Conservation (phyloP, 2,329 filamentous ascomycete species). For the Scedosporium apiospermum region DNA sequence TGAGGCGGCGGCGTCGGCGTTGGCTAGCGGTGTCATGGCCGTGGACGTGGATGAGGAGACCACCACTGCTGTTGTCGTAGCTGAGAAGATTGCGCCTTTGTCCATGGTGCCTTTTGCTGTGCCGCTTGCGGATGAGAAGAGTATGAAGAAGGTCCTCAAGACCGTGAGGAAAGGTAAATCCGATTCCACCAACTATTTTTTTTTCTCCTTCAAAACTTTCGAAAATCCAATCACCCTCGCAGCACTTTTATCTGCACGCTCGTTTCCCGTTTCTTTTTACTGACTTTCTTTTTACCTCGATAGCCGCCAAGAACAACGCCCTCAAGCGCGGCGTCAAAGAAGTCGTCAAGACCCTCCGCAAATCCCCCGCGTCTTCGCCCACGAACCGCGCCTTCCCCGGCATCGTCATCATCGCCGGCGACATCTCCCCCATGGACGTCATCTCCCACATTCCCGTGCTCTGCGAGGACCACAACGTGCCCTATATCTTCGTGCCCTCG, state of each 20-base stretch:
- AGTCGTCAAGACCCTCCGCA: conserved; percentile 95
- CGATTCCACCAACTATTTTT: neutral
- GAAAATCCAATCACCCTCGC: neutral
- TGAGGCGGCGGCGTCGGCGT: conserved; percentile 23
- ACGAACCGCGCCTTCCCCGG: conserved; percentile 55
- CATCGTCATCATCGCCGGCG: conserved; percentile 86
- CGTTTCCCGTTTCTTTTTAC: conserved; percentile 8
- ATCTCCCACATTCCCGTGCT: conserved; percentile 96
- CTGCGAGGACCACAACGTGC: conserved; percentile 95
- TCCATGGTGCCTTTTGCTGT: conserved; percentile 76
- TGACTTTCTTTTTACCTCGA: conserved; percentile 8
- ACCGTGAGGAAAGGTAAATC: conserved; percentile 45
- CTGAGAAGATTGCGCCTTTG: conserved; percentile 31
- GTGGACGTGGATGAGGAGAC: conserved; percentile 32
- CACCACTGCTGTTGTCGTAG: conserved; percentile 17
- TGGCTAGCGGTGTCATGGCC: conserved; percentile 31
- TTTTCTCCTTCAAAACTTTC: neutral
- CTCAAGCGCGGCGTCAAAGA: conserved; percentile 98
- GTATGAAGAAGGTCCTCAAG: conserved; percentile 52
- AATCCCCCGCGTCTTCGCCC: conserved; percentile 65
- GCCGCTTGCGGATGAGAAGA: conserved; percentile 73
- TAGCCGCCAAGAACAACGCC: conserved; percentile 89
- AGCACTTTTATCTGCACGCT: too few relatives aligned
- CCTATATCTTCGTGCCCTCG: conserved; percentile 90
- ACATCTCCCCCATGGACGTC: conserved; percentile 97